phyloP scores from a whole-genome alignment of 1,284 basidiomycete genomes.

The Ustilago xerochloae region DNA sequence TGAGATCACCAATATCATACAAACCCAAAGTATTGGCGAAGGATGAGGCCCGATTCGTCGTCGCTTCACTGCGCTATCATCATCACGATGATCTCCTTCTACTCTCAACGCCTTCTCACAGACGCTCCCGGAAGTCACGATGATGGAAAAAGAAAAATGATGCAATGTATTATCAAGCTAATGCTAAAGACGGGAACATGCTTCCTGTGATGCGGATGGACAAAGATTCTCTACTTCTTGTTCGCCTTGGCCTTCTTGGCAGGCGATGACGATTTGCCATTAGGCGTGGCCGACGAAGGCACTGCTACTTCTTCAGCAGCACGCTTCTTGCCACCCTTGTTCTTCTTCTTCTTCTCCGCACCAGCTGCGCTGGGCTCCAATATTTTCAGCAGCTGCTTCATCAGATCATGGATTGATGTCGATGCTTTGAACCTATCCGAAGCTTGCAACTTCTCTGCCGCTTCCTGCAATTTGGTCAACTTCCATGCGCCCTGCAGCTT shows the following conservation, averaged over 20 bases:
- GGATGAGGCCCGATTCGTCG: too few species aligned
- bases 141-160: not conserved
- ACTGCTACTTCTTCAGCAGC: constrained; percentile 14
- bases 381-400: constrained; percentile 71
- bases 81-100: not conserved
- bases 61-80: too few species aligned
- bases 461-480: constrained; percentile 64
- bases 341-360: constrained; percentile 29
- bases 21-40: too few species aligned
- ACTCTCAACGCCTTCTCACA: not conserved
- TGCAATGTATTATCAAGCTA: not conserved
- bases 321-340: constrained; percentile 32
- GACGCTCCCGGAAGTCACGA: not conserved
- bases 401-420: constrained; percentile 71
- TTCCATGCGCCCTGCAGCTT: constrained; percentile 62
- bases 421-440: constrained; percentile 51
- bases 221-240: constrained; percentile 10
- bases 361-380: constrained; percentile 29
- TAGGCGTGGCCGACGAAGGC: not conserved
- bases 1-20: too few species aligned
- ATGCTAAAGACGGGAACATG: not conserved
- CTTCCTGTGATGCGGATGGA: not conserved
- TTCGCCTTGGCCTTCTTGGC: constrained; percentile 48
- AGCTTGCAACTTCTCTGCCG: constrained; percentile 30
- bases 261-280: constrained; percentile 13